Percentiles rank a stretch among this genome's conserved stretches.
phyloP scores from a whole-genome alignment of 179 eudicot genomes.

The Sideroxylon spinosum region DNA sequence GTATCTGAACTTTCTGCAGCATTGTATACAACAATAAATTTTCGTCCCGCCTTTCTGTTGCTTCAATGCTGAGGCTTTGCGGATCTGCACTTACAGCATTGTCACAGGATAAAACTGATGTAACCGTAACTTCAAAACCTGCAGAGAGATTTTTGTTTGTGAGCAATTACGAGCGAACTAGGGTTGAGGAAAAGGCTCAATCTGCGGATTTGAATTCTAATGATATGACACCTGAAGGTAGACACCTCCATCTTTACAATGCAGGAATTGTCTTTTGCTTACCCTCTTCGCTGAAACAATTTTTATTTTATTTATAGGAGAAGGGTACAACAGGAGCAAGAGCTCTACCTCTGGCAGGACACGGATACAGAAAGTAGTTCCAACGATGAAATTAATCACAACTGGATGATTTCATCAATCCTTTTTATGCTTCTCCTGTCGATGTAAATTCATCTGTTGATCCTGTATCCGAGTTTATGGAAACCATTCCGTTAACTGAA shows the following conservation, averaged over 20 bases:
- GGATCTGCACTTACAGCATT: constrained; percentile 59
- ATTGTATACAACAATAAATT: constrained; percentile 68
- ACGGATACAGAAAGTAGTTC: constrained; percentile 15
- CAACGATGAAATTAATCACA: constrained; percentile 19
- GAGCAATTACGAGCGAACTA: constrained; percentile 33
- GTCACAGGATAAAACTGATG: constrained; percentile 46
- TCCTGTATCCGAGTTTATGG: constrained; percentile 51
- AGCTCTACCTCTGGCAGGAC: constrained; percentile 25
- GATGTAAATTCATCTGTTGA: constrained; percentile 27
- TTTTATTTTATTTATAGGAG: constrained; percentile 28
- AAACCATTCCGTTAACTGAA: constrained; percentile 41
- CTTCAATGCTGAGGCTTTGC: constrained; percentile 67
- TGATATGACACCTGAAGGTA: constrained; percentile 18
- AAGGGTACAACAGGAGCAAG: constrained; percentile 22
- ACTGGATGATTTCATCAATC: constrained; percentile 26
- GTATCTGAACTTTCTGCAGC: constrained; percentile 37
- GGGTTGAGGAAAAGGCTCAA: constrained; percentile 18
- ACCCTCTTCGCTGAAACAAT: not conserved
- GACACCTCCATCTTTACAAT: constrained; percentile 4
- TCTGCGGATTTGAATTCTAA: constrained; percentile 19
- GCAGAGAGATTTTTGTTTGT: constrained; percentile 50
- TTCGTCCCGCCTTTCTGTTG: constrained; percentile 65
- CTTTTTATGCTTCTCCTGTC: constrained; percentile 18
- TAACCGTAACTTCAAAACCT: constrained; percentile 42
- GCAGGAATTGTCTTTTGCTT: constrained; percentile 21